Percentiles rank a stretch among this genome's conserved stretches.
Conservation (phyloP, 1,284 basidiomycete genomes). For the Dichomitus squalens region DNA sequence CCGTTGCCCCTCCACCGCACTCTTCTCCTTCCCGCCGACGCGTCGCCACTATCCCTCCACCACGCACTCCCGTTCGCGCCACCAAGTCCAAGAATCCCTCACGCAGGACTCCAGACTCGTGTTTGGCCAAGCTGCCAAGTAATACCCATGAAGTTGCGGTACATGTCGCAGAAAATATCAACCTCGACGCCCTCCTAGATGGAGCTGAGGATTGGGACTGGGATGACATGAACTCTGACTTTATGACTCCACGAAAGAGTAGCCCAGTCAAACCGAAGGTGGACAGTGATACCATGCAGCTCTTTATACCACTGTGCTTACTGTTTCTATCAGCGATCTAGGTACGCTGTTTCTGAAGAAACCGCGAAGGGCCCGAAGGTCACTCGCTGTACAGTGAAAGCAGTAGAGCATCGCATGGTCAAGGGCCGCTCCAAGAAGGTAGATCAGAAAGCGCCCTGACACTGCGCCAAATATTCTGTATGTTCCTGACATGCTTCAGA, state of each 20-base stretch:
- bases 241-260: conserved; percentile 35
- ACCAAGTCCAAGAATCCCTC: conserved; percentile 2
- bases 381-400: conserved; percentile 55
- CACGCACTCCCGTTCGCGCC: conserved; percentile 15
- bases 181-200: conserved; percentile 39
- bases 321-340: conserved; percentile 15
- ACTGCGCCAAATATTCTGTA: background rate
- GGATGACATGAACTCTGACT: conserved; percentile 49
- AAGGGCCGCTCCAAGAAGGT: conserved; percentile 23
- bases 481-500: conserved; percentile 2
- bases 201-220: conserved; percentile 55
- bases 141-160: background rate
- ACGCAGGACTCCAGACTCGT: background rate
- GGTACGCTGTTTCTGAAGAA: conserved; percentile 27
- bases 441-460: background rate
- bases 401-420: conserved; percentile 12
- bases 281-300: no score
- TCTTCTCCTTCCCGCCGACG: conserved; percentile 14
- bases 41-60: conserved; percentile 6
- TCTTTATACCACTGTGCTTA: background rate
- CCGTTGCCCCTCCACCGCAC: background rate
- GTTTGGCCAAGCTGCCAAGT: background rate
- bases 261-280: conserved; percentile 28
- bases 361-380: conserved; percentile 34
- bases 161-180: conserved; percentile 23